Base-by-base conservation (phyloP, 116 monocot species). In the Cymodocea nodosa region DNA sequence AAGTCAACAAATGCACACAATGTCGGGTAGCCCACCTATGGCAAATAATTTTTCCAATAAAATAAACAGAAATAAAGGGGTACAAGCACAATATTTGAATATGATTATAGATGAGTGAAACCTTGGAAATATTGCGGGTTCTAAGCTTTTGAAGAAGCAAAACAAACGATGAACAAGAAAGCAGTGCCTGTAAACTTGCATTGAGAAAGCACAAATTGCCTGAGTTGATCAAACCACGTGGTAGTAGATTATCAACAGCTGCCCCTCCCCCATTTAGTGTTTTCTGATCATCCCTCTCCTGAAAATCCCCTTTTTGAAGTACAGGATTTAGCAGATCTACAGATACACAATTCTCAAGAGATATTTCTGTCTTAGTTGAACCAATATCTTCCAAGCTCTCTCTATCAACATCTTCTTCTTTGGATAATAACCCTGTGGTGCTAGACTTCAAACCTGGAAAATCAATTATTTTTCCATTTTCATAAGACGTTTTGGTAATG, bases 151-250 rank as follows among this genome's bases (percentile, higher is more conserved):
- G 86, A 63, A 92, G 62, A 66, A 92, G 80, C 24, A 75, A 74
- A 50, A 86, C 86, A 78, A 99, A 99, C 56, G 82, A 86, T 6
- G 82, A 69, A 75, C 92, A 92, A 15, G 89, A 92, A 48, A 99
- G 80, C 54, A 99, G 80, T 40, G 86, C 92, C 60, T 92, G 98
- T 70, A 99, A 64, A 34, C 92, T 84, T 16, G 98, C 80, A 77
- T 99, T 99, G n/a, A 92, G 81, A 65, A 92, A 99, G 75, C 98
- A 99, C 17, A 86, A 66, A 77, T 99, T 99, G 73, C 92, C 98
- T 13, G 77, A 75, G 74, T 99, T 99, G 50, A 84, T 79, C 58
- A 99, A 82, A 15, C 98, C 98, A 52, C 79, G 78, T 40, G 90
- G 95, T 49, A 90, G 69, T 20, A 97, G 61, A 13, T 48, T 63